Evolutionary conservation across 495 filamentous ascomycete species (phyloP).

Genomic region (Penicillium lividum): DNA sequence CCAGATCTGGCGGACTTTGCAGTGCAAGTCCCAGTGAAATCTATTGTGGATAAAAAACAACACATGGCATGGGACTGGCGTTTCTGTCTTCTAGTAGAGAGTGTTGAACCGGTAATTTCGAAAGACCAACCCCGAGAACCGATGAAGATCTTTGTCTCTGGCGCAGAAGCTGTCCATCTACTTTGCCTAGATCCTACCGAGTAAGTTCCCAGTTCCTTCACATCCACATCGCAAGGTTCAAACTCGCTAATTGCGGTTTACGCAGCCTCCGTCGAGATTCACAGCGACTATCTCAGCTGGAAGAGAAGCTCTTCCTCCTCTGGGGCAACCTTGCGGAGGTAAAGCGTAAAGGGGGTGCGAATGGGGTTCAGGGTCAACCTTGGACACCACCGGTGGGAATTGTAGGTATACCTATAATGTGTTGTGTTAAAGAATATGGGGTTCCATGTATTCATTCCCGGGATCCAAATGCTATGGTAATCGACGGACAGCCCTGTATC

Average conservation of each 20-base stretch:
- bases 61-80: constrained; percentile 70
- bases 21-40: constrained; percentile 45
- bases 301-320: constrained; percentile 72
- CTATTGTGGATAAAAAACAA: constrained; percentile 46
- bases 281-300: constrained; percentile 48
- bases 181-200: constrained; percentile 66
- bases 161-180: constrained; percentile 63
- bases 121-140: constrained; percentile 37
- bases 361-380: background rate
- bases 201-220: constrained; percentile 41
- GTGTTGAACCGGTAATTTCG: constrained; percentile 38
- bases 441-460: constrained; percentile 37
- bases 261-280: constrained; percentile 56
- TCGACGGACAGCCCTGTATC: constrained; percentile 29
- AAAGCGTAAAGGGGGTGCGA: constrained; percentile 36
- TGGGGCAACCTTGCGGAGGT: constrained; percentile 86
- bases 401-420: constrained; percentile 33
- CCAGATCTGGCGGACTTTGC: constrained; percentile 72
- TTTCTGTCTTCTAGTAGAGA: constrained; percentile 73
- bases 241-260: constrained; percentile 4
- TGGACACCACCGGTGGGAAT: constrained; percentile 22
- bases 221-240: background rate
- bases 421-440: constrained; percentile 57
- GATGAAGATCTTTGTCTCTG: constrained; percentile 67
- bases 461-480: constrained; percentile 23